Percentiles rank a stretch among this genome's conserved stretches.
These are phyloP conservation scores for Epichloe festucae DNA, from an alignment of 2,329 filamentous ascomycete species.

Conservation along the genomic window DNA sequence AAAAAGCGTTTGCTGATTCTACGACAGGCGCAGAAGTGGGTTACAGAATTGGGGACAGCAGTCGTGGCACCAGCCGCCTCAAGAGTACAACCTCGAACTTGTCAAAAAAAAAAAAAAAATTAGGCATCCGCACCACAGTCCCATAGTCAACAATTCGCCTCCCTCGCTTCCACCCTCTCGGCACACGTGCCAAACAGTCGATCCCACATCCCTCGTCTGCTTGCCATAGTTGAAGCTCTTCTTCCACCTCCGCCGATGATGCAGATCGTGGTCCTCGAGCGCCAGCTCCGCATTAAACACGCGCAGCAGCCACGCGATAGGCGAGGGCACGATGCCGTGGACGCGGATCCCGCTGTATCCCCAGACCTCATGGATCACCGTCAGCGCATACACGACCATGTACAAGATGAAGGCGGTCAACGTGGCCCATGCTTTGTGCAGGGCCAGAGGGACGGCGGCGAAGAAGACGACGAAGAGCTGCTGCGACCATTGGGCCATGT, in stretches of 20 bases:
- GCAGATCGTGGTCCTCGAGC: slow-evolving; percentile 26
- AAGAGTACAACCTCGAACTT: no score
- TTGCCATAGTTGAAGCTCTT: slow-evolving; percentile 26
- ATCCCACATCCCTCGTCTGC: slow-evolving; percentile 24
- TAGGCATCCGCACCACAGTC: slow-evolving; percentile 14
- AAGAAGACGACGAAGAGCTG: slow-evolving; percentile 27
- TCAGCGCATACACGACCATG: no score
- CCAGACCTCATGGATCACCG: slow-evolving; percentile 14
- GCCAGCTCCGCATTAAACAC: slow-evolving; percentile 20
- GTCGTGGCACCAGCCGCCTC: background rate
- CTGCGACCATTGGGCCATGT: slow-evolving; percentile 19
- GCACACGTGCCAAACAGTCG: slow-evolving; percentile 22
- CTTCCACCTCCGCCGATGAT: slow-evolving; percentile 24
- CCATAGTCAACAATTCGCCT: slow-evolving; percentile 19
- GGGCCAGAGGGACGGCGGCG: slow-evolving; percentile 20
- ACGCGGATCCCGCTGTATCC: slow-evolving; percentile 26
- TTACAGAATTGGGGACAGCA: background rate
- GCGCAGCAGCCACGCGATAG: slow-evolving; percentile 20
- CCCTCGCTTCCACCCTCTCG: slow-evolving; percentile 21
- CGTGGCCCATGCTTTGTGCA: slow-evolving; percentile 22
- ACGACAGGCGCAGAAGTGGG: slow-evolving; percentile 7
- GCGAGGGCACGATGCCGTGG: slow-evolving; percentile 18
- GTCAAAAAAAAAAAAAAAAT: slow-evolving; percentile 11
- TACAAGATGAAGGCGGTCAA: background rate
- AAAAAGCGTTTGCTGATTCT: slow-evolving; percentile 18